Evolutionary conservation across 2,329 filamentous ascomycete species (phyloP).

Genomic region (Rugonectria rugulosa): DNA sequence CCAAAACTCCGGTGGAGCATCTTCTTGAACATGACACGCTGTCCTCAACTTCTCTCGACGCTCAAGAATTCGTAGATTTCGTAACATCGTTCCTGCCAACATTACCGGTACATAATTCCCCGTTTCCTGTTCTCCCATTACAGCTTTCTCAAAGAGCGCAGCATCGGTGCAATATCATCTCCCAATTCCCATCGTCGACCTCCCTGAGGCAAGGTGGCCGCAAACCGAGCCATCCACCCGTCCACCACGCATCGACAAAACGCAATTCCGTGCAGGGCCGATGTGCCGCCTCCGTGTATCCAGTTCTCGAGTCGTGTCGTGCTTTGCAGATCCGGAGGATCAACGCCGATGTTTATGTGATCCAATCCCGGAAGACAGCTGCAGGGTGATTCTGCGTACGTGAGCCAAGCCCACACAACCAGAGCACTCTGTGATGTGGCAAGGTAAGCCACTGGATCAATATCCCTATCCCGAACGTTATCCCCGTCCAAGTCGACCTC

Average conservation of each 20-base stretch:
- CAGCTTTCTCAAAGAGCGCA: constrained; percentile 17
- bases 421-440: constrained; percentile 42
- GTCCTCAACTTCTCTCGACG: neutral
- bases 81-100: neutral
- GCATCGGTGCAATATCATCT: constrained; percentile 32
- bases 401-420: constrained; percentile 48
- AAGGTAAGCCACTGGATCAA: constrained; percentile 46
- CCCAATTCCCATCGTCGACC: constrained; percentile 31
- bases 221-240: constrained; percentile 39
- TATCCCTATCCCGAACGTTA: constrained; percentile 19
- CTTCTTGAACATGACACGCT: neutral
- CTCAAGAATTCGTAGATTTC: constrained; percentile 1
- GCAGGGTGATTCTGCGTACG: constrained; percentile 37
- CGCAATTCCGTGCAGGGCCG: constrained; percentile 40
- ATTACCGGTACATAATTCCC: neutral
- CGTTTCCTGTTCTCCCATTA: neutral
- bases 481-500: constrained; percentile 31
- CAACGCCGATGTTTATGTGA: constrained; percentile 34
- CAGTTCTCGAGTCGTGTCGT: constrained; percentile 39
- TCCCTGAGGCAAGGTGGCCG: constrained; percentile 28
- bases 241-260: constrained; percentile 41
- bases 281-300: constrained; percentile 35
- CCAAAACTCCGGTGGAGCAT: neutral
- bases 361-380: constrained; percentile 37
- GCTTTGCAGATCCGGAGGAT: constrained; percentile 34